Base-by-base conservation (phyloP, 1,284 basidiomycete genomes). In the Microbotryum violaceum region DNA sequence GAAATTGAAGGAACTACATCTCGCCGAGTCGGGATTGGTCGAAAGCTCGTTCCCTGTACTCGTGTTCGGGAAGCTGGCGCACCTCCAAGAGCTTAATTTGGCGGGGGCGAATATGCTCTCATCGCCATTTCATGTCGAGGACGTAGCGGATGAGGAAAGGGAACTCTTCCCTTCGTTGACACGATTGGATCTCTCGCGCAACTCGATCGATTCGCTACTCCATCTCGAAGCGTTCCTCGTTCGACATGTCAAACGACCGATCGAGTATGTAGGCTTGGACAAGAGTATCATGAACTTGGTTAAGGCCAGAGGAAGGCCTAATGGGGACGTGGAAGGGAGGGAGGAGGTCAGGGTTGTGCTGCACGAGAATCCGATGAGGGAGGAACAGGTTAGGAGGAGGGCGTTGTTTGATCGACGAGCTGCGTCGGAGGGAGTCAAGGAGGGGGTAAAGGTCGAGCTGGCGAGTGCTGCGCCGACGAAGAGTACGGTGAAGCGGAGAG, bases 151-250 rank as follows among this genome's bases (percentile, higher is more conserved):
- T 1, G 3, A 44, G 2, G 7, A 16, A 7, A 3, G 12, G 0
- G 51, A 21, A 14, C 52, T 58, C 52, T 63, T 67, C 44, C 54
- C 59, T 18, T 20, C 48, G 4, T 54, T 67, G 9, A 44, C 47
- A 2, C n/a, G 23, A 6, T 56, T 67, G 52, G 37, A 57, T 54
- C 51, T 65, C 31, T 58, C 63, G 1, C 58, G 55, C 47, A 63
- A 63, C 57, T 46, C 58, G 25, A 42, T 67, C 54, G 59, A 67
- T 23, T 49, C 57, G 10, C 57, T 67, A n/a, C 57, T 14, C 3
- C 21, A 44, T 1, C 37, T 65, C 57, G 66, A 67, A 31, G n/a
- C 49, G 8, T 56, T 65, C 55, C 27, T 67, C 33, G 10, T 29
- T 4, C 16, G 23, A 16, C 14, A n/a, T 45, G 47, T 66, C 3